Percentiles rank a stretch among this genome's conserved stretches.
Conservation (phyloP, 345 rosid species). For the Citrus mangshanensis region DNA sequence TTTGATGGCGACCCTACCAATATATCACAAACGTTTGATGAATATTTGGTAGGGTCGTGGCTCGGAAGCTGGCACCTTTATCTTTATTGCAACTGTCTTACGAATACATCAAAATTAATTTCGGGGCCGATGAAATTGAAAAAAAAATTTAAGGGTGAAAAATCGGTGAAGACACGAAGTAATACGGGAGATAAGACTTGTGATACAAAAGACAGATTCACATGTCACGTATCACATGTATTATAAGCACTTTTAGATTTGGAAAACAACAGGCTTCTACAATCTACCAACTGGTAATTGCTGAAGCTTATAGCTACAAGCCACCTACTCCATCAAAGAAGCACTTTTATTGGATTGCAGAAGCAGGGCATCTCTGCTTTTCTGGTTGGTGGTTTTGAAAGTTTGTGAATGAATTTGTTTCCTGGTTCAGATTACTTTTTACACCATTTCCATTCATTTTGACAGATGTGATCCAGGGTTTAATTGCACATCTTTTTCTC, state of each 20-base stretch:
- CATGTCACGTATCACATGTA: slow-evolving; percentile 11
- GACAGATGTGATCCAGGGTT: background rate
- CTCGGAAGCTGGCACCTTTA: background rate
- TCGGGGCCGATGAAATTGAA: background rate
- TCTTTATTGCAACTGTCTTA: background rate
- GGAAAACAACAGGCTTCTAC: slow-evolving; percentile 12
- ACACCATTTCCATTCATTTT: background rate
- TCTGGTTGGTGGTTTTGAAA: background rate
- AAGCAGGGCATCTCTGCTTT: background rate
- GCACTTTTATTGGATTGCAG: background rate
- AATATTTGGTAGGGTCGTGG: background rate
- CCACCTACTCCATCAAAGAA: background rate
- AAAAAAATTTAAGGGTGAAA: background rate
- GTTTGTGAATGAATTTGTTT: background rate
- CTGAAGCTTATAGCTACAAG: background rate
- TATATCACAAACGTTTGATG: background rate
- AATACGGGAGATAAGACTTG: background rate
- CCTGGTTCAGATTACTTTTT: background rate
- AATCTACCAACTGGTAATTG: background rate
- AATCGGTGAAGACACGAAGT: background rate
- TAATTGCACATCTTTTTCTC: background rate
- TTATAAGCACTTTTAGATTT: background rate
- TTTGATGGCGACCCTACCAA: background rate
- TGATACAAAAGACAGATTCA: slow-evolving; percentile 1
- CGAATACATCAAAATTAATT: background rate